phyloP scores from a whole-genome alignment of 129 eudicot genomes.

The Logfia minima region DNA sequence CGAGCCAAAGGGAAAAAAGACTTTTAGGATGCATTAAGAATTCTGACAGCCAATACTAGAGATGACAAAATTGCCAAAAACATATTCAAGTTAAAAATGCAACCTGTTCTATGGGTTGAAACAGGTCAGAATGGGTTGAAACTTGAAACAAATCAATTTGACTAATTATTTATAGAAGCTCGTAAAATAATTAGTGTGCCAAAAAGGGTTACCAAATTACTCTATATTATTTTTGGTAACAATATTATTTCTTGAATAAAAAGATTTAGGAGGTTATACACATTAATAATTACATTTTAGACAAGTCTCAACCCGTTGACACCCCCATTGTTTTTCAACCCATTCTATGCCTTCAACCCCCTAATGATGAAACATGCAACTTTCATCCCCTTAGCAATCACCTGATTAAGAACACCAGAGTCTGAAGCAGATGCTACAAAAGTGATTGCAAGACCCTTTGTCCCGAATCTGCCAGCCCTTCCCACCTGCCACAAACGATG shows the following conservation, averaged over 20 bases:
- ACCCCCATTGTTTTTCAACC: background rate
- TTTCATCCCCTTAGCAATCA: constrained; percentile 4
- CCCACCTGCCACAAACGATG: constrained; percentile 53
- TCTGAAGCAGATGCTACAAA: constrained; percentile 84
- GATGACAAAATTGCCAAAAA: background rate
- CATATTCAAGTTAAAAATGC: background rate
- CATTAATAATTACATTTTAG: background rate
- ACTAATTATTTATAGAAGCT: background rate
- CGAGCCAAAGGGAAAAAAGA: constrained; percentile 5
- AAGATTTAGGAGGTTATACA: background rate
- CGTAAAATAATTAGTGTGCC: background rate
- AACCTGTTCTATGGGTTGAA: background rate
- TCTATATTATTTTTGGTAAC: no score
- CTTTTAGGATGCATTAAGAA: background rate
- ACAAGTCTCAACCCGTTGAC: background rate
- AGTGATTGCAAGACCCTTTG: constrained; percentile 97
- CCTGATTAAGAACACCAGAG: constrained; percentile 92
- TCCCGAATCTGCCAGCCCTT: constrained; percentile 93
- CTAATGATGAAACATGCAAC: background rate
- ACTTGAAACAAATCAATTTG: background rate
- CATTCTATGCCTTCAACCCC: background rate
- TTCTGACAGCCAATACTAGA: background rate
- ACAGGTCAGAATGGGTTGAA: background rate
- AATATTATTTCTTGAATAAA: no score
- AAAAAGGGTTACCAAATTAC: background rate